Evolutionary conservation across 352 stramenopile genomes (phyloP), one percentile per base, ranked within the genome.

Genomic region (Stramenopiles sp.): DNA sequence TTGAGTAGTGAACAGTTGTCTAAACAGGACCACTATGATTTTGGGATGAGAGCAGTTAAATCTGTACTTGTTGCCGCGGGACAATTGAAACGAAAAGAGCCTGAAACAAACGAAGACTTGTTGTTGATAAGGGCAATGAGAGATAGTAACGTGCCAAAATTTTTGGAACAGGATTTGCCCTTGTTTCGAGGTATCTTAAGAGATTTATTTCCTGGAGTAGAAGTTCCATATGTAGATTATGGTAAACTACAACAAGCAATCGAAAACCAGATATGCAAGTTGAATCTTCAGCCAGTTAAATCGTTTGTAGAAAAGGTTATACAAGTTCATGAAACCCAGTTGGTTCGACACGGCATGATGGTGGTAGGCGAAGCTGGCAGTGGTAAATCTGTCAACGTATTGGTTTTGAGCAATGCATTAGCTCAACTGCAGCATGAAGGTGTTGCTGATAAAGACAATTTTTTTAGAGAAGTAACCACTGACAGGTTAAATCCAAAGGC

Each of bases 141-240:
- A 44, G 93, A 98, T 83, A 96, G 90, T 67, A 98, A 98, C 82
- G 91, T 98, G 0, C 93, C 94, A 22, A 98, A 98, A 84, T 96
- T 97, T 75, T 88, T 98, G 8, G 90, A 97, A 85, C 91, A 97
- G 75, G 94, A 98, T 82, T 85, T 97, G 31, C 92, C 93, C 25
- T 82, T 98, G 7, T 98, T 98, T 83, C 88, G 91, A 0, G 93
- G 93, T 30, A 97, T 98, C 86, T 92, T 98, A 33, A 90, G 86
- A 0, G 94, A 98, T 84, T 86, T 98, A 0, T 98, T 98, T 80
- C 94, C 94, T 0, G 92, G 93, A 25, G 91, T 97, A 30, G 86
- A 95, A 8, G 92, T 97, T 4, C 93, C 93, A 0, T 97, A 95
- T 82, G 92, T 97, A 0, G 93, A 97, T 84, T 97, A 97, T 80